Evolutionary conservation across 2,329 filamentous ascomycete genomes (phyloP).

Genomic region (Aspergillus arachidicola): DNA sequence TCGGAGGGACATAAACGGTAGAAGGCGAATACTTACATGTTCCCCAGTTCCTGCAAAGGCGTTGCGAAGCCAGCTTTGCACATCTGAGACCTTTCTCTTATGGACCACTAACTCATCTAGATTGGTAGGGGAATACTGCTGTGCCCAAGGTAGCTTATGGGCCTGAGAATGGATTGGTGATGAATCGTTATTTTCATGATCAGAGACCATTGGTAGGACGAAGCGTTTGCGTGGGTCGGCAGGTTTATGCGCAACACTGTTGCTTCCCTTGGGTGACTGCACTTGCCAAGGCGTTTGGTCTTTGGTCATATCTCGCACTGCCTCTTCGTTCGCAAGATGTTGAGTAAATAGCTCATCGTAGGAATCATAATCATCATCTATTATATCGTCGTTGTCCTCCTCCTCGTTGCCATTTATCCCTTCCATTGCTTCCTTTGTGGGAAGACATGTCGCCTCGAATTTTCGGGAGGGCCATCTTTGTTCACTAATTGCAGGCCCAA

Average conservation of each 20-base stretch:
- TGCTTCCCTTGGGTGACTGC: conserved; percentile 13
- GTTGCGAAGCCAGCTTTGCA: conserved; percentile 77
- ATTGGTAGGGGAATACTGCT: conserved; percentile 74
- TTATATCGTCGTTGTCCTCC: conserved; percentile 33
- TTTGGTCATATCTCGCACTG: not conserved
- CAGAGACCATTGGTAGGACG: conserved; percentile 20
- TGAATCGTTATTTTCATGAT: not conserved
- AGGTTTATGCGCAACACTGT: conserved; percentile 4
- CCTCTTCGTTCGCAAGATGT: conserved; percentile 30
- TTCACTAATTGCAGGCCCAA: conserved; percentile 41
- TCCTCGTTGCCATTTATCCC: conserved; percentile 18
- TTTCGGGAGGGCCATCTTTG: conserved; percentile 41
- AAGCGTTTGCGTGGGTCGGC: conserved; percentile 30
- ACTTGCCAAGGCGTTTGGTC: not conserved
- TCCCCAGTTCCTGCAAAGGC: conserved; percentile 63
- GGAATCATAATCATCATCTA: conserved; percentile 45
- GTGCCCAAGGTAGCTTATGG: conserved; percentile 79
- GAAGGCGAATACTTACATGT: conserved; percentile 32
- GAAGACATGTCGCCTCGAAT: conserved; percentile 22
- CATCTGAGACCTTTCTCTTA: conserved; percentile 89
- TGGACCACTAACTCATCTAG: conserved; percentile 89
- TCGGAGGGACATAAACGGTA: conserved; percentile 3
- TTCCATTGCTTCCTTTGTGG: not conserved
- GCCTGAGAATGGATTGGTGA: conserved; percentile 17
- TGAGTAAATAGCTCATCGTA: conserved; percentile 41